Conservation (phyloP, 768 basidiomycete genomes). For the Mycena floridula region DNA sequence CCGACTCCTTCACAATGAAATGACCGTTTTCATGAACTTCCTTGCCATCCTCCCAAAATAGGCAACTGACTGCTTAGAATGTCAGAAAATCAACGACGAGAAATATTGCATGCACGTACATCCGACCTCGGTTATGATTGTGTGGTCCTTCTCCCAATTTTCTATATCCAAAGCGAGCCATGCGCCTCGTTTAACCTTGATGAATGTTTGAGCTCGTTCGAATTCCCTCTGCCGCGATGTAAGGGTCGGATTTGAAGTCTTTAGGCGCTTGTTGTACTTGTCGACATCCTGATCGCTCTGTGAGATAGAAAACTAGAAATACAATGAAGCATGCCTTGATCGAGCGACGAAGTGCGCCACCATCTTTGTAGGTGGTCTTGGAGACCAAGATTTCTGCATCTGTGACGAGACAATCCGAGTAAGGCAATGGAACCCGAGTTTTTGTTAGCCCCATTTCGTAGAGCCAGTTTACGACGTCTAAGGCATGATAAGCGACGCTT, state of each 20-base stretch:
- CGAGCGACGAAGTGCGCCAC: constrained; percentile 46
- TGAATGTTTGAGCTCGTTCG: constrained; percentile 63
- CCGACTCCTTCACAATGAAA: constrained; percentile 60
- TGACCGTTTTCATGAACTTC: constrained; percentile 49
- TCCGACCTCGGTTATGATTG: constrained; percentile 73
- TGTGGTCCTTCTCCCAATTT: constrained; percentile 75
- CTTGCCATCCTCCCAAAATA: constrained; percentile 49
- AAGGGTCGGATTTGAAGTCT: constrained; percentile 52
- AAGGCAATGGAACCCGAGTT: constrained; percentile 63
- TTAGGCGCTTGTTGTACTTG: constrained; percentile 76
- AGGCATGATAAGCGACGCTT: too few relatives aligned
- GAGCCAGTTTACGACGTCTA: too few relatives aligned
- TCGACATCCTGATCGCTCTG: constrained; percentile 51
- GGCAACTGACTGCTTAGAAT: too few relatives aligned
- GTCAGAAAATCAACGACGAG: too few relatives aligned
- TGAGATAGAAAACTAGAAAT: not conserved
- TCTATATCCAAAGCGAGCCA: constrained; percentile 84
- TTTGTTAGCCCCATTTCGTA: constrained; percentile 66
- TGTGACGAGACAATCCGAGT: constrained; percentile 65
- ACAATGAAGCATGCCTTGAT: constrained; percentile 41
- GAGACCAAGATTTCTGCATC: constrained; percentile 53
- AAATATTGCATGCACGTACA: too few relatives aligned
- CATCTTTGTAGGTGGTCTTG: constrained; percentile 49
- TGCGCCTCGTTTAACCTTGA: constrained; percentile 55
- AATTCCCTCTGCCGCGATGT: constrained; percentile 55